phyloP scores from a whole-genome alignment of 2,329 filamentous ascomycete genomes.

The Emergomyces orientalis region DNA sequence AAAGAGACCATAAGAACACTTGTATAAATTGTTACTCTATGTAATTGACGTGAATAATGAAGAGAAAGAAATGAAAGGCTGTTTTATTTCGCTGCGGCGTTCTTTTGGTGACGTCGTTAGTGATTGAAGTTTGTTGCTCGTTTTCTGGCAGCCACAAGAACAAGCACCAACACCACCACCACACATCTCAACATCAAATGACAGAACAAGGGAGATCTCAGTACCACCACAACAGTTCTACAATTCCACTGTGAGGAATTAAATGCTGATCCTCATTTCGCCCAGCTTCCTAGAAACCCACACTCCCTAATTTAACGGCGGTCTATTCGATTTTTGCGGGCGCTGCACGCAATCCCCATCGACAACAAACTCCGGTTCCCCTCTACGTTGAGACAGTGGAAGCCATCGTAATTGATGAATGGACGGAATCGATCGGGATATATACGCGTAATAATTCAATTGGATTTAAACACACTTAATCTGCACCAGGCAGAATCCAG shows the following conservation, averaged over 20 bases:
- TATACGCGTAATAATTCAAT: neutral
- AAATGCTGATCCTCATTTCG: too few species aligned
- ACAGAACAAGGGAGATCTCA: neutral
- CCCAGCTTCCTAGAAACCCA: neutral
- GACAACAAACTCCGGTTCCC: neutral
- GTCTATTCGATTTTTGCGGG: neutral
- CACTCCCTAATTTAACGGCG: neutral
- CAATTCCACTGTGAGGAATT: neutral
- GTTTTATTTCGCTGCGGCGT: neutral
- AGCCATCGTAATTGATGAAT: neutral
- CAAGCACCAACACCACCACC: neutral
- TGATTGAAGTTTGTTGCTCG: neutral
- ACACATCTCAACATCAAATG: neutral
- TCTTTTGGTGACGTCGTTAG: constrained; percentile 2
- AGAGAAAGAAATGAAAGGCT: neutral
- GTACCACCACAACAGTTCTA: neutral
- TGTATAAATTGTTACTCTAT: neutral
- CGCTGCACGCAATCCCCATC: neutral
- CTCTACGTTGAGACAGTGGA: neutral
- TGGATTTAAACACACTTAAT: too few species aligned
- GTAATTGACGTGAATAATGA: neutral
- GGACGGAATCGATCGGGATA: neutral
- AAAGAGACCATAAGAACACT: neutral
- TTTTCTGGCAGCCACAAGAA: neutral
- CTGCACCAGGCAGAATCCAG: neutral